Percentiles rank a stretch among this genome's conserved stretches.
Conservation (phyloP, 2,329 filamentous ascomycete species). For the Calonectria montana region DNA sequence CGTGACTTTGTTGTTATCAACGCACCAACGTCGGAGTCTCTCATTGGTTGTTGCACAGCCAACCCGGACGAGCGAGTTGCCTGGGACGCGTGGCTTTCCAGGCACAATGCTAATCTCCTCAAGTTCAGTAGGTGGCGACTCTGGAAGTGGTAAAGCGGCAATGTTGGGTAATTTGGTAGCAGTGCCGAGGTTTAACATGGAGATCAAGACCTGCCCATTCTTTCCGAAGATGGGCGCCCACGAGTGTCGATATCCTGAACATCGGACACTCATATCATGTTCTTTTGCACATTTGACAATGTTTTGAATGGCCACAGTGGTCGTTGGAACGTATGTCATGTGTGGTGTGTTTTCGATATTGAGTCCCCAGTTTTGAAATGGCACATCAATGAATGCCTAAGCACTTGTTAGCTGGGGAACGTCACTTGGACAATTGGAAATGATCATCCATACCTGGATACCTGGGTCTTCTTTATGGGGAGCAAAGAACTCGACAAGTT, state of each 20-base stretch:
- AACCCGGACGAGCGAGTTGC: not conserved
- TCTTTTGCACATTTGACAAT: not conserved
- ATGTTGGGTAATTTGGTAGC: not conserved
- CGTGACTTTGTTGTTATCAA: not conserved
- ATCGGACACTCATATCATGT: not conserved
- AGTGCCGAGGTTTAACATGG: not conserved
- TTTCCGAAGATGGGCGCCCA: not conserved
- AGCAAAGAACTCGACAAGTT: not conserved
- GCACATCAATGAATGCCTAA: not conserved
- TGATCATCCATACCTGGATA: not conserved
- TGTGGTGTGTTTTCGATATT: not conserved
- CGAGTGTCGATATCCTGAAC: not conserved
- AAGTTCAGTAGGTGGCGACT: not conserved
- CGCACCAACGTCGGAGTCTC: not conserved
- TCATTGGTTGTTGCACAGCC: not conserved
- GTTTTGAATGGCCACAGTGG: not conserved
- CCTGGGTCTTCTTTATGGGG: not conserved
- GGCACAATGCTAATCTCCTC: not conserved
- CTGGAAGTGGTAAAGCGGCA: not conserved
- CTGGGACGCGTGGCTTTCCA: not conserved
- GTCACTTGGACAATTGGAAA: no score
- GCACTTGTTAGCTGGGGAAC: not conserved
- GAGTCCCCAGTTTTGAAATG: not conserved
- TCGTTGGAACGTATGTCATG: not conserved
- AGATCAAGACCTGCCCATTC: not conserved